Percentiles rank a stretch among this genome's conserved stretches.
Conservation (phyloP, 257 asterid genomes). For the Nicotiana otophora region DNA sequence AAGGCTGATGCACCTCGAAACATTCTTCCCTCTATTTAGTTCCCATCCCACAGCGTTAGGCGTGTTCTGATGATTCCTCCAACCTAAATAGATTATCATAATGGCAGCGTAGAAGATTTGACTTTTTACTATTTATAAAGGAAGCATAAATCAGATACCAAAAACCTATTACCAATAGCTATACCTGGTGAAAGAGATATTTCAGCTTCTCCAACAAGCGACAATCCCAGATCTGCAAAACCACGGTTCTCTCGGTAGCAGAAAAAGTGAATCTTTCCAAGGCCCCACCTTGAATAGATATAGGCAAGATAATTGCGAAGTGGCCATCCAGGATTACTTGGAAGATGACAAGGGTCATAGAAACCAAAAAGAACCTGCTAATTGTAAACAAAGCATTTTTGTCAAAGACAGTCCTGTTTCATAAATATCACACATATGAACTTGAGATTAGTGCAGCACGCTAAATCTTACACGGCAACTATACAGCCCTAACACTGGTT, state of each 20-base stretch:
- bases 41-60: constrained; percentile 93
- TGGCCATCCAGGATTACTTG: constrained; percentile 92
- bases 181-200: constrained; percentile 68
- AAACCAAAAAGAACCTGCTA: constrained; percentile 80
- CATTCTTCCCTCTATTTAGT: constrained; percentile 49
- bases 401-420: not conserved
- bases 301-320: constrained; percentile 75
- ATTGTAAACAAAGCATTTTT: not conserved
- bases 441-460: not conserved
- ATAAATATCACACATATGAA: not conserved
- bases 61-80: constrained; percentile 34
- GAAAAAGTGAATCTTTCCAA: constrained; percentile 53
- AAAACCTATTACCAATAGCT: constrained; percentile 7
- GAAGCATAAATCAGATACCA: constrained; percentile 8
- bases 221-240: constrained; percentile 67
- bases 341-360: constrained; percentile 85
- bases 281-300: constrained; percentile 64
- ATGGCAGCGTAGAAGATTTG: not conserved
- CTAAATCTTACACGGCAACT: not conserved
- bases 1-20: constrained; percentile 67
- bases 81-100: constrained; percentile 30
- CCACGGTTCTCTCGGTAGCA: constrained; percentile 94
- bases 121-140: not conserved
- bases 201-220: constrained; percentile 82
- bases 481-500: not conserved